phyloP scores from a whole-genome alignment of 305 asterid species.

The Plantago coronopus region DNA sequence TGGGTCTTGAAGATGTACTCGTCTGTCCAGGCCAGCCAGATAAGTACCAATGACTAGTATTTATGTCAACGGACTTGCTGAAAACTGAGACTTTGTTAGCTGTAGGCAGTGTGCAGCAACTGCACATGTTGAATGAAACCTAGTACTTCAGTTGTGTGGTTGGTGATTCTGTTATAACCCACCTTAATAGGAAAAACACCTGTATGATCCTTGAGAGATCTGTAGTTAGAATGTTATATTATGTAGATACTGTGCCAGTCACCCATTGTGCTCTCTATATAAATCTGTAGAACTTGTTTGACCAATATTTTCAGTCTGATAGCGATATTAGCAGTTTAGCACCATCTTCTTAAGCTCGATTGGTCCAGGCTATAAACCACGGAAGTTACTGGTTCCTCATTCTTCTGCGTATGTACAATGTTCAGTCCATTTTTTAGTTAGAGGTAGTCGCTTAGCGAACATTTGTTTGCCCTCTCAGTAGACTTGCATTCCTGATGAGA shows the following conservation, averaged over 20 bases:
- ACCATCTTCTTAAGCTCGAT: neutral
- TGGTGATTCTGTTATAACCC: neutral
- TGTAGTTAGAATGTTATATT: neutral
- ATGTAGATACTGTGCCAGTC: no score
- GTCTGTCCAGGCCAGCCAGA: neutral
- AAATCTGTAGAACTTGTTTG: neutral
- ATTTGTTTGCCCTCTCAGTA: neutral
- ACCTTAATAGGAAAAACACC: neutral
- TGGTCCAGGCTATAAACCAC: neutral
- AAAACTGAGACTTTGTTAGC: neutral
- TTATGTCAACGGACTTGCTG: neutral
- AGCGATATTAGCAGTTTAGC: neutral
- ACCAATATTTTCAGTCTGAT: neutral
- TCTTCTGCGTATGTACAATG: neutral
- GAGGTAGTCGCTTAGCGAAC: neutral
- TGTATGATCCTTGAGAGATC: neutral
- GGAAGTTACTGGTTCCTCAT: neutral
- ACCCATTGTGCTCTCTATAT: neutral
- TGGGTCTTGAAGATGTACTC: slow-evolving; percentile 40
- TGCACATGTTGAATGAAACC: neutral
- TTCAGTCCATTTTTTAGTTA: neutral
- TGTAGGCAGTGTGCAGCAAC: neutral
- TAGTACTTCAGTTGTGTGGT: neutral
- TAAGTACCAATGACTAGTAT: neutral
- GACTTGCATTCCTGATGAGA: no score